These are phyloP conservation scores for Sambucus nigra DNA, from an alignment of 129 eudicot species.

Conservation along the genomic window DNA sequence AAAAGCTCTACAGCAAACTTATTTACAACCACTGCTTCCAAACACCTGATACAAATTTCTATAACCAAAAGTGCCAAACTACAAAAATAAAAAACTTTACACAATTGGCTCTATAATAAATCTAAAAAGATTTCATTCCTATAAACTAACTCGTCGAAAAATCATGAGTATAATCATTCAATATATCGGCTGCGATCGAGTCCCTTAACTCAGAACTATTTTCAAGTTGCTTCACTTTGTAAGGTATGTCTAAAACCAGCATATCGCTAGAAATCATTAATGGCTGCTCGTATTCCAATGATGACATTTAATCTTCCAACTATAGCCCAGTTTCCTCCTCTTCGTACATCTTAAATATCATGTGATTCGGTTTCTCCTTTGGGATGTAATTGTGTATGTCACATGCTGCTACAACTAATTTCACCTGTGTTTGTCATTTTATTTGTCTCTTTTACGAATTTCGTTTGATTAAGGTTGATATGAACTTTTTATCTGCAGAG, in stretches of 20 bases:
- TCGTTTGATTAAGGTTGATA: constrained; percentile 5
- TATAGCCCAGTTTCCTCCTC: constrained; percentile 19
- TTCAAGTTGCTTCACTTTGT: constrained; percentile 28
- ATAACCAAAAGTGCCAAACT: background rate
- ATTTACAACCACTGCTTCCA: background rate
- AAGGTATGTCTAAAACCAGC: constrained; percentile 27
- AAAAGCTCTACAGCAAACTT: background rate
- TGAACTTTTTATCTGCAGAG: constrained; percentile 39
- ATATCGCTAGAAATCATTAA: constrained; percentile 9
- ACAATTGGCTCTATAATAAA: background rate
- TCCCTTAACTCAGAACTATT: constrained; percentile 28
- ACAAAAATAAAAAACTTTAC: background rate
- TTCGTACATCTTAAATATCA: constrained; percentile 38
- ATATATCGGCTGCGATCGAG: constrained; percentile 41
- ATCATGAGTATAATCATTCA: constrained; percentile 47
- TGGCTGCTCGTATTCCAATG: constrained; percentile 33
- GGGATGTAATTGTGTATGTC: constrained; percentile 52
- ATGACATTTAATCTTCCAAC: constrained; percentile 24
- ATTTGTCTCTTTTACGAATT: no score
- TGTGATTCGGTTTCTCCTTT: constrained; percentile 39
- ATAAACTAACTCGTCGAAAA: constrained; percentile 20
- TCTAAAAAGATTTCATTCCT: no score
- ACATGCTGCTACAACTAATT: constrained; percentile 50
- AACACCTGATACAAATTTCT: no score
- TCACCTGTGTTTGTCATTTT: constrained; percentile 61